A percentile compares a stretch with the other conserved stretches of the same genome.
Conservation (phyloP, 495 filamentous ascomycete species). For the Staphylotrichum tortipilum region DNA sequence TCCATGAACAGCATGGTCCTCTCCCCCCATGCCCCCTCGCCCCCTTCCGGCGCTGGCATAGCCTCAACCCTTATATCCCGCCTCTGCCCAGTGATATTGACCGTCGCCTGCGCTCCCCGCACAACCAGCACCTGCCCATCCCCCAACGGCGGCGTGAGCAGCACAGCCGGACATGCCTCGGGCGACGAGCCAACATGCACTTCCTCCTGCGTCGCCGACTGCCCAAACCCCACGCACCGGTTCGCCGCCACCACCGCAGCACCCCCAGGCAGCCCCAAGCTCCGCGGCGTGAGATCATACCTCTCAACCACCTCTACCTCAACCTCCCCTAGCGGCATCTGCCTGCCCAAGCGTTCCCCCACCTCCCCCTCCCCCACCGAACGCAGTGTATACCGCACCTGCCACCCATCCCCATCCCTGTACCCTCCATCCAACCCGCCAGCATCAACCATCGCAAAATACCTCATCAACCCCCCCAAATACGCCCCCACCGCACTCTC, state of each 20-base stretch:
- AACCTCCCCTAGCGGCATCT: neutral
- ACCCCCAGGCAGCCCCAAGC: constrained; percentile 11
- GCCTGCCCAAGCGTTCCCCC: neutral
- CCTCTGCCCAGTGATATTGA: constrained; percentile 12
- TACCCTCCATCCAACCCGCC: too few relatives aligned
- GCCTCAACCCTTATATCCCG: constrained; percentile 8
- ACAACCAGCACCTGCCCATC: constrained; percentile 12
- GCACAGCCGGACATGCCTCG: constrained; percentile 20
- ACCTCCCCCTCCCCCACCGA: neutral
- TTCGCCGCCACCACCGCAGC: constrained; percentile 19
- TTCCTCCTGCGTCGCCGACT: constrained; percentile 25
- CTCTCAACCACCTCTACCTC: neutral
- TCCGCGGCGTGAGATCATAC: constrained; percentile 2
- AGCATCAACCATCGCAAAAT: too few relatives aligned
- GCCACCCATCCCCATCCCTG: neutral
- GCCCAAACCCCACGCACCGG: constrained; percentile 16
- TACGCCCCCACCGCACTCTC: constrained; percentile 11
- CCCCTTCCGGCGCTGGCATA: neutral
- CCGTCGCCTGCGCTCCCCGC: constrained; percentile 13
- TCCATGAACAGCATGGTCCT: constrained; percentile 26
- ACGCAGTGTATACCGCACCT: constrained; percentile 1
- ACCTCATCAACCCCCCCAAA: constrained; percentile 11
- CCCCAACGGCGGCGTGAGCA: constrained; percentile 16
- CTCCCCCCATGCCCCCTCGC: neutral
- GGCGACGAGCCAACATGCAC: constrained; percentile 17